Evolutionary conservation across 257 asterid species (phyloP).

Genomic region (Thymus quinquecostatus): DNA sequence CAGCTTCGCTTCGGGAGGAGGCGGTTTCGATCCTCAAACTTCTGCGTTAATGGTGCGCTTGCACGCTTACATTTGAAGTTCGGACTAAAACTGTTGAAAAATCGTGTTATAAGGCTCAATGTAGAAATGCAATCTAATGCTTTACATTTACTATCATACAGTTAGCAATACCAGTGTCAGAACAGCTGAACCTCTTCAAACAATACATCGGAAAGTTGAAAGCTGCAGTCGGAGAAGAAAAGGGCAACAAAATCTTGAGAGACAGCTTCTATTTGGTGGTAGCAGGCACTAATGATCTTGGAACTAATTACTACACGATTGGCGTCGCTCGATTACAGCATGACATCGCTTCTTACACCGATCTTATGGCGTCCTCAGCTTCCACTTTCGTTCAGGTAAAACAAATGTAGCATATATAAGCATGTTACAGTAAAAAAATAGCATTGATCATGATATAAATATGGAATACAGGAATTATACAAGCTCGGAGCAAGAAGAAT

Average conservation of each 20-base stretch:
- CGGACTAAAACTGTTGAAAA: no score
- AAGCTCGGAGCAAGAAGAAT: constrained; percentile 57
- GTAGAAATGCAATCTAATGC: no score
- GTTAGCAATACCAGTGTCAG: constrained; percentile 58
- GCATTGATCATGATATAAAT: no score
- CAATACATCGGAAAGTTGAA: constrained; percentile 65
- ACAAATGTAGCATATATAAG: no score
- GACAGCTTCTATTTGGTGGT: constrained; percentile 56
- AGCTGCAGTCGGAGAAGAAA: constrained; percentile 61
- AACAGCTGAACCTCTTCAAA: constrained; percentile 58
- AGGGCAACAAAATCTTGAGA: constrained; percentile 43
- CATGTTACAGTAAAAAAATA: no score
- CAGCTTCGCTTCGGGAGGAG: constrained; percentile 92
- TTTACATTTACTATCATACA: no score
- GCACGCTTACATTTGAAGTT: no score
- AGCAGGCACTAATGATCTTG: constrained; percentile 82
- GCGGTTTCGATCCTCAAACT: constrained; percentile 71
- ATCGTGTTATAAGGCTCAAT: no score
- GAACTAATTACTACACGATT: constrained; percentile 73
- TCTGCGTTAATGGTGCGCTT: constrained; percentile 29
- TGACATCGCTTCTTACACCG: constrained; percentile 61
- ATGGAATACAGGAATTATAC: constrained; percentile 43
- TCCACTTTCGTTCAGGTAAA: constrained; percentile 57
- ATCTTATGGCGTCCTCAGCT: constrained; percentile 61
- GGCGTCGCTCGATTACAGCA: constrained; percentile 45